phyloP scores from a whole-genome alignment of 1,284 basidiomycete species.

The Irpex sp. region DNA sequence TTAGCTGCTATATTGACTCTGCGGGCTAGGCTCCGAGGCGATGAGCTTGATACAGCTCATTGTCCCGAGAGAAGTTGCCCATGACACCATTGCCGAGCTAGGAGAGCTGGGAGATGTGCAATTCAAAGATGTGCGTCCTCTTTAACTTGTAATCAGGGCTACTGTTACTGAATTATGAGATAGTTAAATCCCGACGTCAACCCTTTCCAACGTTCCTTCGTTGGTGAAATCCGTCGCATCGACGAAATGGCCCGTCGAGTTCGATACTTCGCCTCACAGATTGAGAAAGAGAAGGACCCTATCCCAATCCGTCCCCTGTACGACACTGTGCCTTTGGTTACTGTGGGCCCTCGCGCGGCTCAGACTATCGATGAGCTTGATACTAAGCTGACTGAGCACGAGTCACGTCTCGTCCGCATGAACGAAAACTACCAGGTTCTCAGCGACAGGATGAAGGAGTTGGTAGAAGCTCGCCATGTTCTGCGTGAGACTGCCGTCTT shows the following conservation, averaged over 20 bases:
- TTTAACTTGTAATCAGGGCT: background rate
- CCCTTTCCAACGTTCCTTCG: slow-evolving; percentile 98
- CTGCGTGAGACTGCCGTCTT: slow-evolving; percentile 95
- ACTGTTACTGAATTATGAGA: slow-evolving; percentile 6
- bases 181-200: slow-evolving; percentile 94
- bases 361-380: slow-evolving; percentile 95
- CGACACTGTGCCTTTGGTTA: slow-evolving; percentile 80
- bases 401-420: slow-evolving; percentile 86
- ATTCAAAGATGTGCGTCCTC: slow-evolving; percentile 86
- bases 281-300: slow-evolving; percentile 80
- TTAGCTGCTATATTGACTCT: slow-evolving; percentile 6
- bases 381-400: slow-evolving; percentile 84
- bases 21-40: slow-evolving; percentile 76
- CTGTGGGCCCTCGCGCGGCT: slow-evolving; percentile 86
- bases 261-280: slow-evolving; percentile 87
- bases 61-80: slow-evolving; percentile 96
- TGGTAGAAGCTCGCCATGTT: slow-evolving; percentile 92
- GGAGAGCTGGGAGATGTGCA: slow-evolving; percentile 96
- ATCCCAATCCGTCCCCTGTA: slow-evolving; percentile 80
- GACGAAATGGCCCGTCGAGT: slow-evolving; percentile 96
- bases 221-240: slow-evolving; percentile 90
- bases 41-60: slow-evolving; percentile 99
- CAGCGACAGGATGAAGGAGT: slow-evolving; percentile 83
- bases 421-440: slow-evolving; percentile 91
- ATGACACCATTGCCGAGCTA: slow-evolving; percentile 93